Percentiles rank a stretch among this genome's conserved stretches.
phyloP scores from a whole-genome alignment of 495 filamentous ascomycete genomes.

The Immersiella caudata region DNA sequence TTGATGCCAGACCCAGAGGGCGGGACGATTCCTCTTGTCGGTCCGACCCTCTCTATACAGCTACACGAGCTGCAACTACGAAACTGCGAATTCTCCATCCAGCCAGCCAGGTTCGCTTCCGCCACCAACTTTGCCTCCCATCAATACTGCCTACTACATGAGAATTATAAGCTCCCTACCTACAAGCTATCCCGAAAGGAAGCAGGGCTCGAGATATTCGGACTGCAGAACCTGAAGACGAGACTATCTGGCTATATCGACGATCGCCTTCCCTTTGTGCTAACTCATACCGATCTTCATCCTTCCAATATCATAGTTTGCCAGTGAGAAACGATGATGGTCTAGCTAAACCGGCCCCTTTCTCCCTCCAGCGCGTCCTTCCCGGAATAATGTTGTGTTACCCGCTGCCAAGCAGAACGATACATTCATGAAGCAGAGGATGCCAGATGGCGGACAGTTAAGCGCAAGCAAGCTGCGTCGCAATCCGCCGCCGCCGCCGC shows the following conservation, averaged over 20 bases:
- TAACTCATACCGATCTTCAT: slow-evolving; percentile 30
- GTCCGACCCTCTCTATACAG: slow-evolving; percentile 22
- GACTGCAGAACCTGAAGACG: slow-evolving; percentile 22
- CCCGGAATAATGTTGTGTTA: too few relatives aligned
- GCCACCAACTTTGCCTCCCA: slow-evolving; percentile 24
- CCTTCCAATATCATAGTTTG: slow-evolving; percentile 15
- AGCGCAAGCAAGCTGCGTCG: too few relatives aligned
- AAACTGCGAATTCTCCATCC: slow-evolving; percentile 21
- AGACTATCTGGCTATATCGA: slow-evolving; percentile 23
- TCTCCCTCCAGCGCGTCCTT: too few relatives aligned
- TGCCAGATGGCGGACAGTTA: too few relatives aligned
- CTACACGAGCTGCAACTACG: slow-evolving; percentile 24
- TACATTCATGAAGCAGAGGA: too few relatives aligned
- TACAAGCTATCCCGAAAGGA: slow-evolving; percentile 20
- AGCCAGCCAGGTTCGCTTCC: slow-evolving; percentile 20
- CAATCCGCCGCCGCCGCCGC: too few relatives aligned
- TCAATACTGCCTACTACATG: slow-evolving; percentile 23
- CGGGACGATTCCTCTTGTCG: slow-evolving; percentile 22
- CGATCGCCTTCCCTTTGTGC: slow-evolving; percentile 25
- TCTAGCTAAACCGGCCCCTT: too few relatives aligned
- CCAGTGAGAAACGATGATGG: too few relatives aligned
- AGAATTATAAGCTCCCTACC: slow-evolving; percentile 20
- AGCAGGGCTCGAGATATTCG: slow-evolving; percentile 23
- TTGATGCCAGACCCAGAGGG: slow-evolving; percentile 24
- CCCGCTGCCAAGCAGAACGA: too few relatives aligned